Evolutionary conservation across 2,329 filamentous ascomycete species (phyloP).

Genomic region (Colletotrichum siamense): DNA sequence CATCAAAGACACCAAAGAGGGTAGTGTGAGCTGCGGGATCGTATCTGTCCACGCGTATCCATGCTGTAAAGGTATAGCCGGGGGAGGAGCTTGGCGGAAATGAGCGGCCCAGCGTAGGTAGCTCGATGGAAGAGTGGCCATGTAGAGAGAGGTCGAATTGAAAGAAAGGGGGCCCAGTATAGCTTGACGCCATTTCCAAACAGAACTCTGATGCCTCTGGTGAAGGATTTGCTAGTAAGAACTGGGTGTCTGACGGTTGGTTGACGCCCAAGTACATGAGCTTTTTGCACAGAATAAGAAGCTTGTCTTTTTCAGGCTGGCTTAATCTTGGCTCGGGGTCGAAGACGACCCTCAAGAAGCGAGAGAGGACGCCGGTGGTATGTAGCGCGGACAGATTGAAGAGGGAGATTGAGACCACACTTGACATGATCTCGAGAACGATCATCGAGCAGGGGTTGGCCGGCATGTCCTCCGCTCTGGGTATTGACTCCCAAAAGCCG

Average conservation of each 20-base stretch:
- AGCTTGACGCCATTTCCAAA: slow-evolving; percentile 74
- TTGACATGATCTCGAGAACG: slow-evolving; percentile 68
- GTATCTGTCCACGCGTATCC: slow-evolving; percentile 88
- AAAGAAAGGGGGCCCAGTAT: slow-evolving; percentile 82
- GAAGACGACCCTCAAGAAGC: slow-evolving; percentile 69
- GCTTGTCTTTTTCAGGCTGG: slow-evolving; percentile 60
- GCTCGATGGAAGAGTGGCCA: slow-evolving; percentile 89
- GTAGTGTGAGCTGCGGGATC: slow-evolving; percentile 89
- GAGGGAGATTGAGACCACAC: slow-evolving; percentile 64
- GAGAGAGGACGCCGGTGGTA: slow-evolving; percentile 72
- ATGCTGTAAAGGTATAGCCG: slow-evolving; percentile 92
- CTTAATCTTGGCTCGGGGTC: slow-evolving; percentile 54
- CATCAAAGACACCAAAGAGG: slow-evolving; percentile 93
- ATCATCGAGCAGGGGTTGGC: slow-evolving; percentile 64
- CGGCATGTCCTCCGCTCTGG: slow-evolving; percentile 47
- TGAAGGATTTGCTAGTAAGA: slow-evolving; percentile 64
- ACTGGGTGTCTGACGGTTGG: slow-evolving; percentile 81
- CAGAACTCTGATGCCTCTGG: slow-evolving; percentile 69
- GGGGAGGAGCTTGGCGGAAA: slow-evolving; percentile 81
- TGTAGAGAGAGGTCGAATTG: slow-evolving; percentile 91
- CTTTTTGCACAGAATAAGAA: slow-evolving; percentile 71
- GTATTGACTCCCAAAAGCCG: slow-evolving; percentile 68
- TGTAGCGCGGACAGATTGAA: slow-evolving; percentile 77
- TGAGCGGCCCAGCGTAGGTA: slow-evolving; percentile 80
- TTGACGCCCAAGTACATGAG: slow-evolving; percentile 80